A percentile compares a stretch with the other conserved stretches of the same genome.
Conservation (phyloP, 371 early-diverging fungal genomes). For the Phascolomyces articulosus region DNA sequence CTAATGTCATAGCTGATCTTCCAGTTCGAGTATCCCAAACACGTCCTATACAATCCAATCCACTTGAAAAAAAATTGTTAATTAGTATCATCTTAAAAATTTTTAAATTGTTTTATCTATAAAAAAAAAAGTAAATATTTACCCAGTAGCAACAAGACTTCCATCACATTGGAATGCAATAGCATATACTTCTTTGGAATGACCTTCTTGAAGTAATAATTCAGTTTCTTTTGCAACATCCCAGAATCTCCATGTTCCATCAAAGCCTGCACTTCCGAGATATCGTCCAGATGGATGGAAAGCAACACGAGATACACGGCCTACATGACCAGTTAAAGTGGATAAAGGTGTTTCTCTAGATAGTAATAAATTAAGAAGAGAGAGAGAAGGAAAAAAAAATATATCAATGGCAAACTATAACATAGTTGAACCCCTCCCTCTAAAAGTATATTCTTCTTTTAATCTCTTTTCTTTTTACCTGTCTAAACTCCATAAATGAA, state of each 20-base stretch:
- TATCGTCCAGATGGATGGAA: conserved; percentile 92
- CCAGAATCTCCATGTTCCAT: conserved; percentile 96
- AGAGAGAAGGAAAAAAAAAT: background rate
- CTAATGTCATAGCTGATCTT: conserved; percentile 82
- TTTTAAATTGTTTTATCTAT: background rate
- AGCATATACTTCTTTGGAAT: conserved; percentile 89
- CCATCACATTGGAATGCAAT: conserved; percentile 93
- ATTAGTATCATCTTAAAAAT: background rate
- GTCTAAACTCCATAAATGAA: conserved; percentile 83
- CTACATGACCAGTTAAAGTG: conserved; percentile 79
- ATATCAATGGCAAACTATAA: background rate
- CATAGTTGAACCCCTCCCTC: too few relatives aligned
- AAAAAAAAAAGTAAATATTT: conserved; percentile 11
- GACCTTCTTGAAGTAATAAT: conserved; percentile 92
- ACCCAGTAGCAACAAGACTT: conserved; percentile 88
- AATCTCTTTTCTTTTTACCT: conserved; percentile 37
- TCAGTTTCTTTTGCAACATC: conserved; percentile 79
- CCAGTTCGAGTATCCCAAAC: conserved; percentile 97
- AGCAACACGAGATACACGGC: conserved; percentile 84
- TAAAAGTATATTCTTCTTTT: too few relatives aligned
- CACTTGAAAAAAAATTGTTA: conserved; percentile 54
- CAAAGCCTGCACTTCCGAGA: conserved; percentile 88
- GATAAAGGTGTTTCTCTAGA: conserved; percentile 77
- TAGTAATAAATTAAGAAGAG: background rate
- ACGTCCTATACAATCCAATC: conserved; percentile 87